Percentiles rank a stretch among this genome's conserved stretches.
Conservation (phyloP, 768 basidiomycete species). For the Wakefieldia striispora region DNA sequence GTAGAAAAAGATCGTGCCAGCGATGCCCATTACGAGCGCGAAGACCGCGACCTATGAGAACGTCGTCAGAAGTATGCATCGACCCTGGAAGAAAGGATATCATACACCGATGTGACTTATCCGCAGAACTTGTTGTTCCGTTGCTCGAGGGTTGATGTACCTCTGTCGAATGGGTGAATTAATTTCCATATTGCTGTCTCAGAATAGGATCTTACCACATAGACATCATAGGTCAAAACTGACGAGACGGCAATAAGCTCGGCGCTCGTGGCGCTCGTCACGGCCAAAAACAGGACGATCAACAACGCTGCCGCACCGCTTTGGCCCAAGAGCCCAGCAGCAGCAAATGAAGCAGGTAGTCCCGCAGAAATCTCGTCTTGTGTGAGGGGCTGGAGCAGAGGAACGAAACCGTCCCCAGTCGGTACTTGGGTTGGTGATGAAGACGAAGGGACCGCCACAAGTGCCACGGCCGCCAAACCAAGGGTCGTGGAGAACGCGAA, state of each 20-base stretch:
- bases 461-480: slow-evolving; percentile 84
- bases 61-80: background rate
- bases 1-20: slow-evolving; percentile 83
- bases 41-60: slow-evolving; percentile 56
- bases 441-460: slow-evolving; percentile 44
- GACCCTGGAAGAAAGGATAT: slow-evolving; percentile 7
- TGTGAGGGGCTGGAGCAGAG: slow-evolving; percentile 41
- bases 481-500: slow-evolving; percentile 85
- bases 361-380: slow-evolving; percentile 81
- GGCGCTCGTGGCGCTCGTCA: slow-evolving; percentile 81
- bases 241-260: slow-evolving; percentile 91
- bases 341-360: slow-evolving; percentile 80
- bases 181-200: background rate
- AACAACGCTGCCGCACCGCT: slow-evolving; percentile 78
- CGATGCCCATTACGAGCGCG: slow-evolving; percentile 77
- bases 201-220: slow-evolving; percentile 50
- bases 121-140: slow-evolving; percentile 65
- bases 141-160: slow-evolving; percentile 82
- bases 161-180: slow-evolving; percentile 33
- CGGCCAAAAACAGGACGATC: slow-evolving; percentile 81
- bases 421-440: slow-evolving; percentile 34
- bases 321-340: slow-evolving; percentile 76
- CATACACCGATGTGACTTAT: slow-evolving; percentile 65
- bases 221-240: slow-evolving; percentile 81
- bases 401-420: slow-evolving; percentile 49